A percentile compares a stretch with the other conserved stretches of the same genome.
Evolutionary conservation across 352 stramenopile species (phyloP).

Genomic region (Phytophthora boehmeriae): DNA sequence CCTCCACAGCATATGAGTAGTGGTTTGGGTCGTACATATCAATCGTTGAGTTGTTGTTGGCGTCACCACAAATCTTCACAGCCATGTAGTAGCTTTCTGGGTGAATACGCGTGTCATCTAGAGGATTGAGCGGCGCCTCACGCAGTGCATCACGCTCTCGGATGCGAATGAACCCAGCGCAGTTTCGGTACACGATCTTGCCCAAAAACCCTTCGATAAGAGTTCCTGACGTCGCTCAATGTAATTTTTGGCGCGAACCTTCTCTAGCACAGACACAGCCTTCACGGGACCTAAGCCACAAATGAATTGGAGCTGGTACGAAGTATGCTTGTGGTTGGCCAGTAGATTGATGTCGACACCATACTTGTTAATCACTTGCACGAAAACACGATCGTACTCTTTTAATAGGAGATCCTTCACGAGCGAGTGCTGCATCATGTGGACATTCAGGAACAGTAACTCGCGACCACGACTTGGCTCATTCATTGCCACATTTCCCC

Average conservation of each 20-base stretch:
- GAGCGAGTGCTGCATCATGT: slow-evolving; percentile 86
- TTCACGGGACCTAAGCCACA: slow-evolving; percentile 86
- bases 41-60: slow-evolving; percentile 92
- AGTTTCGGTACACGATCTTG: slow-evolving; percentile 90
- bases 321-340: slow-evolving; percentile 89
- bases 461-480: slow-evolving; percentile 82
- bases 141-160: slow-evolving; percentile 85
- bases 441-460: slow-evolving; percentile 85
- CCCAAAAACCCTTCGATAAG: slow-evolving; percentile 83
- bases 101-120: slow-evolving; percentile 90
- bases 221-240: slow-evolving; percentile 88
- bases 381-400: slow-evolving; percentile 89
- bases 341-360: slow-evolving; percentile 89
- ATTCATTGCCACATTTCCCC: slow-evolving; percentile 81
- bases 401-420: slow-evolving; percentile 86
- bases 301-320: slow-evolving; percentile 90
- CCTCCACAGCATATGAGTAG: slow-evolving; percentile 90
- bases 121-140: slow-evolving; percentile 82
- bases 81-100: slow-evolving; percentile 93
- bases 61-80: slow-evolving; percentile 91
- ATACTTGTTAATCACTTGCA: slow-evolving; percentile 87
- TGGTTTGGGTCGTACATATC: slow-evolving; percentile 92
- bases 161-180: slow-evolving; percentile 87
- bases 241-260: slow-evolving; percentile 84
- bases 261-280: slow-evolving; percentile 78